Percentiles rank a stretch among this genome's conserved stretches.
Conservation (phyloP, 1,284 basidiomycete species). For the Peniophora sp. region DNA sequence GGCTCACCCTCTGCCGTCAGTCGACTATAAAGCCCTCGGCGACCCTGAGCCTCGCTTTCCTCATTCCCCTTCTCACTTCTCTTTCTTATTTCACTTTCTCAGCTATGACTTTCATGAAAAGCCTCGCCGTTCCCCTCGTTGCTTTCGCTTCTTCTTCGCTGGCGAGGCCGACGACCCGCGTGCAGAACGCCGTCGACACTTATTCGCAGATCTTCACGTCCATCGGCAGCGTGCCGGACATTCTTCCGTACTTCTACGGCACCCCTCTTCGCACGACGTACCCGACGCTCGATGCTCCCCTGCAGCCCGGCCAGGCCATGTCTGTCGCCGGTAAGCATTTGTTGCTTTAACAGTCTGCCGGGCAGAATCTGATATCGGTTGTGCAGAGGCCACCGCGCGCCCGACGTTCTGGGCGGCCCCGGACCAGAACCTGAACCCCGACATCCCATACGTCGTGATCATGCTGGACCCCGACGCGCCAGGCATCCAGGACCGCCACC, state of each 20-base stretch:
- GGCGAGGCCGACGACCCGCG: too few species aligned
- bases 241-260: not conserved
- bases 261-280: not conserved
- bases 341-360: not conserved
- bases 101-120: too few species aligned
- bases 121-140: too few species aligned
- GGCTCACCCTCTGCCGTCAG: too few species aligned
- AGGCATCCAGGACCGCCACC: constrained; percentile 35
- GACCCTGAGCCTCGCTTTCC: too few species aligned
- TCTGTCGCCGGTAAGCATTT: not conserved
- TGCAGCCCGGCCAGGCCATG: not conserved
- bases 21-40: too few species aligned
- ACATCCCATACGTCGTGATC: constrained; percentile 37
- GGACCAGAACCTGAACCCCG: constrained; percentile 12
- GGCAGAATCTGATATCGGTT: not conserved
- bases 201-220: not conserved
- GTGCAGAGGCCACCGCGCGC: constrained; percentile 32
- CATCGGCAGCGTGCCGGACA: not conserved
- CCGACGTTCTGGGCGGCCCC: constrained; percentile 28
- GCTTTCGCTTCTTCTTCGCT: too few species aligned
- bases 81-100: too few species aligned
- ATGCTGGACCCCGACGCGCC: constrained; percentile 45
- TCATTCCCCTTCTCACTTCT: too few species aligned
- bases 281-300: not conserved
- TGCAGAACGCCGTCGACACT: too few species aligned